These are phyloP conservation scores for Vitis amurensis DNA, from an alignment of 164 flowering plant species.

Conservation along the genomic window DNA sequence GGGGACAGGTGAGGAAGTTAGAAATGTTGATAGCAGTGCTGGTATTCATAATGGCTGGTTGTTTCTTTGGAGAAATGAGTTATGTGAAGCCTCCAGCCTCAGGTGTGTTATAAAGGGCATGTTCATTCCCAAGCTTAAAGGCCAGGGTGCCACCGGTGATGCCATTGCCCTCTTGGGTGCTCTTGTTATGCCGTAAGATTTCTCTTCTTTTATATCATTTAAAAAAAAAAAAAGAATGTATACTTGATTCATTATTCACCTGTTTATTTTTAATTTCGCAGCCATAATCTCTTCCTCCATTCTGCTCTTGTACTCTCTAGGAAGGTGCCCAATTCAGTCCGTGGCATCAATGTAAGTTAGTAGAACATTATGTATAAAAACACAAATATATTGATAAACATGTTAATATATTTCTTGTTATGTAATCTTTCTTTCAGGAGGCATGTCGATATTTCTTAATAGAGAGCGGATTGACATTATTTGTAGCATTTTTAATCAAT, in stretches of 20 bases:
- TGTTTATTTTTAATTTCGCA: conserved; percentile 18
- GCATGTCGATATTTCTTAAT: conserved; percentile 76
- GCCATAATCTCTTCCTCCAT: conserved; percentile 91
- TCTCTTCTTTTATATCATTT: background rate
- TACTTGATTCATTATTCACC: too few relatives aligned
- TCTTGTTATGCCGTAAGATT: conserved; percentile 85
- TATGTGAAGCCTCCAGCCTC: conserved; percentile 77
- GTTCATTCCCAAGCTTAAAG: conserved; percentile 79
- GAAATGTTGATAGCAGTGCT: conserved; percentile 69
- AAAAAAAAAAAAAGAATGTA: too few relatives aligned
- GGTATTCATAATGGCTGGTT: conserved; percentile 83
- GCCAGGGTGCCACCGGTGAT: conserved; percentile 76
- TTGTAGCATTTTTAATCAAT: conserved; percentile 78
- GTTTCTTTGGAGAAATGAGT: conserved; percentile 85
- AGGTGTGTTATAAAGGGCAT: conserved; percentile 73
- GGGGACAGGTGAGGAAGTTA: conserved; percentile 69
- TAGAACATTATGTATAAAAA: background rate
- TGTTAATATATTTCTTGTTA: background rate
- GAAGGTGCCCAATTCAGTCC: conserved; percentile 63
- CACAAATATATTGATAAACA: too few relatives aligned
- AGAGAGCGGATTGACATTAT: conserved; percentile 79
- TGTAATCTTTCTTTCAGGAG: conserved; percentile 34
- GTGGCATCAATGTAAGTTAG: conserved; percentile 74
- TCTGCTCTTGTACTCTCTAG: conserved; percentile 91
- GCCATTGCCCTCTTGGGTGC: conserved; percentile 97